Conservation (phyloP, 176 grass and related monocot genomes). For the Bolboschoenus planiculmis region DNA sequence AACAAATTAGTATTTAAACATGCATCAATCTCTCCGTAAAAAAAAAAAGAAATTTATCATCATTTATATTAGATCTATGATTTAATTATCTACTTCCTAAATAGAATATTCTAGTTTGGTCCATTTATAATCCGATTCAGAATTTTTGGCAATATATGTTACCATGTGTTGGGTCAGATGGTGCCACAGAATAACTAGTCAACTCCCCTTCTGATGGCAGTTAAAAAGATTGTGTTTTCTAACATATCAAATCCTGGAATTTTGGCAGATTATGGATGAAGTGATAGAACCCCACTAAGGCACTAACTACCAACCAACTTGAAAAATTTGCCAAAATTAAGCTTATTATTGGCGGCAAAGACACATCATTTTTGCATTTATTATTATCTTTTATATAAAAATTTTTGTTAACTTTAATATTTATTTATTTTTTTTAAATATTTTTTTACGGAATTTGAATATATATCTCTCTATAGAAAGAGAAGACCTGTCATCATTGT, state of each 20-base stretch:
- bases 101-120: no score
- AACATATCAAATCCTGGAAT: not conserved
- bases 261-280: not conserved
- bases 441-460: no score
- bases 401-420: no score
- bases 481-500: no score
- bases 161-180: not conserved
- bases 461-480: no score
- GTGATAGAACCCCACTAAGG: conserved; percentile 7
- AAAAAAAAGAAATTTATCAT: no score
- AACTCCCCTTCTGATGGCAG: not conserved
- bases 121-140: not conserved
- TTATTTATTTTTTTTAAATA: not conserved
- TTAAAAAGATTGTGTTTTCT: not conserved
- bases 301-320: not conserved
- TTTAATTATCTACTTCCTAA: no score
- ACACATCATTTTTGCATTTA: not conserved
- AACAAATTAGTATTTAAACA: not conserved
- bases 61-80: no score
- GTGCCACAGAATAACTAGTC: not conserved
- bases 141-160: not conserved
- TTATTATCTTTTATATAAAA: not conserved
- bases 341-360: not conserved
- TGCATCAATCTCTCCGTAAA: no score
- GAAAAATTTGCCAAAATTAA: not conserved